Percentiles rank a stretch among this genome's conserved stretches.
Evolutionary conservation across 345 rosid genomes (phyloP).

Genomic region (Crucihimalaya himalaica): DNA sequence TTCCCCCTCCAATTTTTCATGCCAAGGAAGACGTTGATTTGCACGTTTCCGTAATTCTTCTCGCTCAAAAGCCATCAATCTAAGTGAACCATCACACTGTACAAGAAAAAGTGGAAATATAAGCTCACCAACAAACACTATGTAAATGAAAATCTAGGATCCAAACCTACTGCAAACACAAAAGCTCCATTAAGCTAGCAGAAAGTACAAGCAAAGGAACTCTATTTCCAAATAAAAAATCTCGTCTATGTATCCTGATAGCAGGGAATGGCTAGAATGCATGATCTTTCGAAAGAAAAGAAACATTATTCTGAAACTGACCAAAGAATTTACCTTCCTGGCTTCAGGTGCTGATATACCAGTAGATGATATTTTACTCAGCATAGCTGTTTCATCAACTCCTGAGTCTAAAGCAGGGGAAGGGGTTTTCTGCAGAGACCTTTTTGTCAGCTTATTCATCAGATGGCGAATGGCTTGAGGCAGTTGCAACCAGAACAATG

Average conservation of each 20-base stretch:
- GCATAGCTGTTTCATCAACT: constrained; percentile 51
- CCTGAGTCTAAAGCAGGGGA: constrained; percentile 35
- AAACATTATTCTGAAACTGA: constrained; percentile 40
- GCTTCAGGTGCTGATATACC: constrained; percentile 50
- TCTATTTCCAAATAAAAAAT: background rate
- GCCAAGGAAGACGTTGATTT: constrained; percentile 90
- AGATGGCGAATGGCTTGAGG: constrained; percentile 84
- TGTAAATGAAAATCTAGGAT: constrained; percentile 1
- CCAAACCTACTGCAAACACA: background rate
- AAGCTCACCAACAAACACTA: constrained; percentile 8
- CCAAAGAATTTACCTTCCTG: constrained; percentile 53
- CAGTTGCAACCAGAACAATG: constrained; percentile 95
- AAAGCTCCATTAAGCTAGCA: constrained; percentile 12
- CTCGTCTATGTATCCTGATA: background rate
- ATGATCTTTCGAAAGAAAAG: constrained; percentile 5
- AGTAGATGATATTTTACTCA: constrained; percentile 60
- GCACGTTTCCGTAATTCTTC: constrained; percentile 91
- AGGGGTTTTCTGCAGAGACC: constrained; percentile 53
- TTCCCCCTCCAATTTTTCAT: constrained; percentile 92
- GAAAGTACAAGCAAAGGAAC: constrained; percentile 9
- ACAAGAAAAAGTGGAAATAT: constrained; percentile 35
- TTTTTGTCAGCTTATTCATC: constrained; percentile 59
- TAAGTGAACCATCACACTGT: constrained; percentile 69
- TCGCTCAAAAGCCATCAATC: constrained; percentile 83
- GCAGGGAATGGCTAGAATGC: background rate